Conservation (phyloP, 2,329 filamentous ascomycete species). For the Bipolaris victoriae region DNA sequence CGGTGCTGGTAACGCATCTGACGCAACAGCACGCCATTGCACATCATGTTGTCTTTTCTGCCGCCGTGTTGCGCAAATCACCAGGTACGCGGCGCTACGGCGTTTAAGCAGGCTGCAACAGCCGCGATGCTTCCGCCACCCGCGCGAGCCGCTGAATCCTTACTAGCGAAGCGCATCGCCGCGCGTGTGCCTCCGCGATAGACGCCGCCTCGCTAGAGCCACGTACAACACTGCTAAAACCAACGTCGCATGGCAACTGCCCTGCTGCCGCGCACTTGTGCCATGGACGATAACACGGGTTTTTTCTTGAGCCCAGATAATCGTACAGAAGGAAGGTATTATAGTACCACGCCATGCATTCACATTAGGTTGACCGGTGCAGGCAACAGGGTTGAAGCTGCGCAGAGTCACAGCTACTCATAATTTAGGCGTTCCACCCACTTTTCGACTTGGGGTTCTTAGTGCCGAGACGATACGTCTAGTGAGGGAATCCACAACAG, state of each 20-base stretch:
- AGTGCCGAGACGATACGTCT: slow-evolving; percentile 5
- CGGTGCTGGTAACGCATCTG: slow-evolving; percentile 15
- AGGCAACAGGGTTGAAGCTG: not conserved
- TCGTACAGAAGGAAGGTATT: not conserved
- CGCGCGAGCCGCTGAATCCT: slow-evolving; percentile 17
- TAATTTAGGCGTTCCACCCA: slow-evolving; percentile 5
- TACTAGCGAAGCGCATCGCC: slow-evolving; percentile 15
- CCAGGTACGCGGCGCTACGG: slow-evolving; percentile 14
- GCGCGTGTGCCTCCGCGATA: slow-evolving; percentile 17
- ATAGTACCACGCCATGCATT: not conserved
- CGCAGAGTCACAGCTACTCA: not conserved
- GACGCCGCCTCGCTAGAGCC: slow-evolving; percentile 24
- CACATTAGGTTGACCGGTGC: not conserved
- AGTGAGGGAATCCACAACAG: not conserved
- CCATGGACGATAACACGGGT: not conserved
- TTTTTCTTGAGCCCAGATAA: not conserved
- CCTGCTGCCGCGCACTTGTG: not conserved
- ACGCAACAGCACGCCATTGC: slow-evolving; percentile 7
- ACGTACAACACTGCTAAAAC: slow-evolving; percentile 24
- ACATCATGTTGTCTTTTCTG: slow-evolving; percentile 5
- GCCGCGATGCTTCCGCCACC: slow-evolving; percentile 20
- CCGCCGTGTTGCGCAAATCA: slow-evolving; percentile 9
- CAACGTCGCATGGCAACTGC: slow-evolving; percentile 18
- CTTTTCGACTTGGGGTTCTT: not conserved
- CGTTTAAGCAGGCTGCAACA: slow-evolving; percentile 12